Evolutionary conservation across 805 yeast genomes (phyloP).

Genomic region (Sugiyamaella marilandica): DNA sequence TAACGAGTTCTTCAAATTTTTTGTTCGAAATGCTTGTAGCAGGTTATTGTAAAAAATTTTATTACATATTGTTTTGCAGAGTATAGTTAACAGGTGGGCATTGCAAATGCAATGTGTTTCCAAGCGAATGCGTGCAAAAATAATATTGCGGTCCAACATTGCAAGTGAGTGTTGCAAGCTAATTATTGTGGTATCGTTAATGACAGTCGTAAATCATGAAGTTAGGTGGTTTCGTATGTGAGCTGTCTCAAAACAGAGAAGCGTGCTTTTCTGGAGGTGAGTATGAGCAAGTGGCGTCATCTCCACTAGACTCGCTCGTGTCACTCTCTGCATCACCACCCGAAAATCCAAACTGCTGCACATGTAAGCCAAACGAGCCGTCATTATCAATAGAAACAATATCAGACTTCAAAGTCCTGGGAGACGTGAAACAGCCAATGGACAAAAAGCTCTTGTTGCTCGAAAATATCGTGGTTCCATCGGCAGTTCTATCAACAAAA

Average conservation of each 20-base stretch:
- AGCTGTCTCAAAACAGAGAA: not conserved
- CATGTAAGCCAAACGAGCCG: conserved; percentile 33
- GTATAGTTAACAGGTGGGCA: too few relatives aligned
- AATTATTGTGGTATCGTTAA: not conserved
- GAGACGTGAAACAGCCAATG: conserved; percentile 17
- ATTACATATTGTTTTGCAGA: too few relatives aligned
- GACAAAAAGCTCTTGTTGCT: conserved; percentile 27
- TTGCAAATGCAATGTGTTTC: not conserved
- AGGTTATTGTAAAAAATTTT: not conserved
- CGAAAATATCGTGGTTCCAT: conserved; percentile 25
- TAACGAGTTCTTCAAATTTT: not conserved
- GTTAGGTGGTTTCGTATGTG: not conserved
- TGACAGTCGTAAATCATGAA: not conserved
- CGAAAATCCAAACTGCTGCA: conserved; percentile 9
- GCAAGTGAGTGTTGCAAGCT: not conserved
- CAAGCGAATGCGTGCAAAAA: too few relatives aligned
- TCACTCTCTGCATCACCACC: conserved; percentile 3
- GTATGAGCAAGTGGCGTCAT: conserved; percentile 11
- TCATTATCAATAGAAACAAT: conserved; percentile 29
- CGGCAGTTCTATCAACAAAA: conserved; percentile 22
- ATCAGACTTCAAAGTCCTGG: not conserved
- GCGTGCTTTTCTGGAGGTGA: conserved; percentile 14
- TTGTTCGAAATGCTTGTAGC: not conserved
- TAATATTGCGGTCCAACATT: not conserved
- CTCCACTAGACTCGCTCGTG: conserved; percentile 11